Conservation (phyloP, 768 basidiomycete species). For the Boletus subcaerulescens region DNA sequence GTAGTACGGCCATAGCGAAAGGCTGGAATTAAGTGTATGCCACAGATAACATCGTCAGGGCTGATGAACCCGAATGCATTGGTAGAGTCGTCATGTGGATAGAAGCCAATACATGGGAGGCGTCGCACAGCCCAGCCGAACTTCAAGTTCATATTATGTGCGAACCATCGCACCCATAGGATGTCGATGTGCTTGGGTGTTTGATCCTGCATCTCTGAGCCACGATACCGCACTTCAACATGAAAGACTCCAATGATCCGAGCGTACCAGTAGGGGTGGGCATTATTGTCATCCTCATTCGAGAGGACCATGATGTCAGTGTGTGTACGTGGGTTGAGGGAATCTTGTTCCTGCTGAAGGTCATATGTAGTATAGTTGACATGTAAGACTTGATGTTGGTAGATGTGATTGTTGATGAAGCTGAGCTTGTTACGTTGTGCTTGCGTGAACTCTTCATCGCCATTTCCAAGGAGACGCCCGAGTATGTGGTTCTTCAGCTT, state of each 20-base stretch:
- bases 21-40: background rate
- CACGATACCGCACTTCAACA: background rate
- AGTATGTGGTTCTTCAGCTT: slow-evolving; percentile 5
- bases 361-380: slow-evolving; percentile 22
- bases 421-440: background rate
- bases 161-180: background rate
- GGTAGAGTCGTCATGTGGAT: background rate
- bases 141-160: background rate
- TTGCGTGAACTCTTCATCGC: slow-evolving; percentile 19
- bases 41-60: background rate
- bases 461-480: slow-evolving; percentile 18
- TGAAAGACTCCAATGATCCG: slow-evolving; percentile 9
- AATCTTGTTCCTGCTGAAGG: background rate
- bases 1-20: background rate
- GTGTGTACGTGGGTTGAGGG: background rate
- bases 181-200: background rate
- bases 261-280: slow-evolving; percentile 41
- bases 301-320: background rate
- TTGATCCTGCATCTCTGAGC: background rate
- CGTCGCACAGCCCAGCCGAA: background rate
- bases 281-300: slow-evolving; percentile 16
- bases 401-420: slow-evolving; percentile 20
- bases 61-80: background rate
- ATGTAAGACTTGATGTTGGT: slow-evolving; percentile 21
- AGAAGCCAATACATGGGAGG: background rate